Evolutionary conservation across 2,329 filamentous ascomycete species (phyloP).

Genomic region (Trichoderma sp.): DNA sequence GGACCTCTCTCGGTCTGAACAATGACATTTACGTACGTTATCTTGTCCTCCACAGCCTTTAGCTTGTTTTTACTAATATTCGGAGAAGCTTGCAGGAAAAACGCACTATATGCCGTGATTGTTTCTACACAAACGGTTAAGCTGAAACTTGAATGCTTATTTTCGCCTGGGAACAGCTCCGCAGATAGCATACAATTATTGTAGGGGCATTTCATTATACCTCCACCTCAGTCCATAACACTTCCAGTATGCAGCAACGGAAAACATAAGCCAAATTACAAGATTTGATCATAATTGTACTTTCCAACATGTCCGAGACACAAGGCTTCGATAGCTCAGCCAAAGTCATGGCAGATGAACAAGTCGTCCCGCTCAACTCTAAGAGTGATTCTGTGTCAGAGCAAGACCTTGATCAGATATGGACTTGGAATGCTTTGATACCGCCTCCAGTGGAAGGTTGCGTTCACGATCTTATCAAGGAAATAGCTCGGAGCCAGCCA

Average conservation of each 20-base stretch:
- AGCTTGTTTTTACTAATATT: not conserved
- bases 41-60: not conserved
- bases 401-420: conserved; percentile 15
- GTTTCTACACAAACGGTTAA: not conserved
- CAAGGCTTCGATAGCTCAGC: not conserved
- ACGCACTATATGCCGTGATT: not conserved
- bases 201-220: not conserved
- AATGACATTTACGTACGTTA: not conserved
- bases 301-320: not conserved
- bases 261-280: not conserved
- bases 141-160: not conserved
- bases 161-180: not conserved
- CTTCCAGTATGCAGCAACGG: not conserved
- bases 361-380: not conserved
- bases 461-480: conserved; percentile 41
- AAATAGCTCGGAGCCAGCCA: conserved; percentile 16
- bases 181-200: not conserved
- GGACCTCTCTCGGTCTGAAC: not conserved
- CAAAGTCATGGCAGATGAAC: not conserved
- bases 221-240: not conserved
- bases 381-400: not conserved
- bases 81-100: not conserved
- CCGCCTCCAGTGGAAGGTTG: conserved; percentile 26
- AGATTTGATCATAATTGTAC: not conserved
- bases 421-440: conserved; percentile 20